Conservation (phyloP, 805 yeast genomes). For the Candida suzukii region DNA sequence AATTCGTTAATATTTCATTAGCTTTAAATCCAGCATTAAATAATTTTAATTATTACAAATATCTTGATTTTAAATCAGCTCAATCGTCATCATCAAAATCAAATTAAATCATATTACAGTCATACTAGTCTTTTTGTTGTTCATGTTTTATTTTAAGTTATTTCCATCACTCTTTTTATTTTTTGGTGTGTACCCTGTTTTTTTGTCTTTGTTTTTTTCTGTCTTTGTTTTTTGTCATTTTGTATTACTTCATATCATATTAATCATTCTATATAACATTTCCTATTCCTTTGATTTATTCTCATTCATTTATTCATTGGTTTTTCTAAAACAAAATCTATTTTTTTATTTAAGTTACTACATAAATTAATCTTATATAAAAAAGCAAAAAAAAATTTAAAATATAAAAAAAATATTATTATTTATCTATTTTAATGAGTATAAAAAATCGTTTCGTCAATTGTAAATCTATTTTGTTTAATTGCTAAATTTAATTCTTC, state of each 20-base stretch:
- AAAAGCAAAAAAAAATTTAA: background rate
- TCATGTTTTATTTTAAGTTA: background rate
- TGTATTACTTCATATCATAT: too few species aligned
- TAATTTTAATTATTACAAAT: constrained; percentile 19
- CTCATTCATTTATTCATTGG: constrained; percentile 7
- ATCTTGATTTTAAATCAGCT: constrained; percentile 13
- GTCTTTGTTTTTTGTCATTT: too few species aligned
- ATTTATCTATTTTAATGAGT: background rate
- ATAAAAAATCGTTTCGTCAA: constrained; percentile 31
- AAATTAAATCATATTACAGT: too few species aligned
- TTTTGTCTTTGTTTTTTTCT: too few species aligned
- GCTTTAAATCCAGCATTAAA: constrained; percentile 24
- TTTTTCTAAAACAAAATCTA: too few species aligned
- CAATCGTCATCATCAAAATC: background rate
- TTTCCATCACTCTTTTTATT: background rate
- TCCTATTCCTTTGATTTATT: background rate
- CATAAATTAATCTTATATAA: too few species aligned
- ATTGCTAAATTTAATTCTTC: constrained; percentile 31
- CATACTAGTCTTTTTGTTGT: too few species aligned
- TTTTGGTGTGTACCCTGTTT: too few species aligned
- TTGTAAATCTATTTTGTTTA: constrained; percentile 18
- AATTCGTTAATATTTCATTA: constrained; percentile 22
- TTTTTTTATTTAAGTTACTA: too few species aligned
- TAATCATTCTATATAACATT: too few species aligned
- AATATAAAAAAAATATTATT: background rate